Evolutionary conservation across 208 protist species (phyloP).

Genomic region (Crithidia mellificae): DNA sequence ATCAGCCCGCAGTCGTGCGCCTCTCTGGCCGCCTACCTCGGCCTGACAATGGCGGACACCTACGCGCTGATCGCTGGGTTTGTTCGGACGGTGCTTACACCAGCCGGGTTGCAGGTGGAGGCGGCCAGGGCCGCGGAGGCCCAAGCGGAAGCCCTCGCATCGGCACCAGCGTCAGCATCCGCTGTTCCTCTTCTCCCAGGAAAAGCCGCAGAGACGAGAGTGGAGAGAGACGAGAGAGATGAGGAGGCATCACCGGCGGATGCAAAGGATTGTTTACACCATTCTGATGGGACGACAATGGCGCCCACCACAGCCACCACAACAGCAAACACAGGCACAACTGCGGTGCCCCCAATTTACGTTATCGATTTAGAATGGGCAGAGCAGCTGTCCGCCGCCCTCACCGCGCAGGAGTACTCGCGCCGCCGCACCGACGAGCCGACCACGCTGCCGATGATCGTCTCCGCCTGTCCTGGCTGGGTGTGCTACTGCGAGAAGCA

Average conservation of each 20-base stretch:
- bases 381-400: conserved; percentile 67
- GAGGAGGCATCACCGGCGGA: background rate
- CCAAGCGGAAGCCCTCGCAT: background rate
- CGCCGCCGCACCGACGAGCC: conserved; percentile 9
- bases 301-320: background rate
- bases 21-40: conserved; percentile 89
- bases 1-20: conserved; percentile 93
- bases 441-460: conserved; percentile 87
- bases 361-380: conserved; percentile 88
- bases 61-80: conserved; percentile 73
- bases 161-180: background rate
- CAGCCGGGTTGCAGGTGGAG: background rate
- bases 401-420: conserved; percentile 83
- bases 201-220: background rate
- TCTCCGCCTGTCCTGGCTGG: conserved; percentile 96
- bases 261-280: background rate
- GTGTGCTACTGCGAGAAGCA: conserved; percentile 99
- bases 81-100: conserved; percentile 42
- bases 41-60: conserved; percentile 35
- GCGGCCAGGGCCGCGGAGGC: background rate
- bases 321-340: background rate
- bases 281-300: background rate
- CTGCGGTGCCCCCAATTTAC: conserved; percentile 24
- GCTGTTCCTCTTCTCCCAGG: too few species aligned
- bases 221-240: background rate